Base-by-base conservation (phyloP, 176 grass and related monocot species). In the Poa pratensis region DNA sequence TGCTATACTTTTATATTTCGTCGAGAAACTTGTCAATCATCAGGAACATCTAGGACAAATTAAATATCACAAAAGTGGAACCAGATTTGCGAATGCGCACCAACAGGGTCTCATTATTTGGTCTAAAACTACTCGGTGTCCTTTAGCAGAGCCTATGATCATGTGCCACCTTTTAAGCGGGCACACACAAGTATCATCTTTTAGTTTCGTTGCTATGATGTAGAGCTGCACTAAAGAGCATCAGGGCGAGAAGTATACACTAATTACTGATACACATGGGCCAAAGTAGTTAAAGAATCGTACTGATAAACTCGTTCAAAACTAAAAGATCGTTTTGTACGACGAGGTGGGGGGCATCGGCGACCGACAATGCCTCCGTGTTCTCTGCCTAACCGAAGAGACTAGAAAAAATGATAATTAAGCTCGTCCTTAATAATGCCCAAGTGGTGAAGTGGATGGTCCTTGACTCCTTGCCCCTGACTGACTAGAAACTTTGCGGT, bases 391-490 rank as follows among this genome's bases (percentile, higher is more conserved):
- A 74, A 83, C 80, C 57, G 24, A 65, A 57, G 43, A 5, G 49
- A 80, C 75, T 80, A 87, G 75, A 80, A 60, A 87, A 87, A 84
- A 69, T 45, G 69, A 32, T 80, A 53, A 53, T 51, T 53, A 54
- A 80, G 76, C 42, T 81, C 76, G 80, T 84, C 81, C 76, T 90
- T 76, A 84, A 87, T 87, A 62, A 75, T 75, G 71, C 27, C 60
- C 89, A 87, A 84, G 71, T 55, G 80, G 65, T 55, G 79, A 11
- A 19, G 83, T 68, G 70, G 87, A 80, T 76, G 82, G 82, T 65
- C 79, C 79, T 90, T 86, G 26, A 20, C 65, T 78, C 84, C 74
- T 90, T 83, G 26, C 17, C 55, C 73, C 84, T 74, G 84, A 87
- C 80, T 67, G 80, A 87, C 80, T 67, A 52, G 18, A 76, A 30